Evolutionary conservation across 805 yeast genomes (phyloP), one percentile per base, ranked within the genome.

Genomic region (Candida krabiensis): DNA sequence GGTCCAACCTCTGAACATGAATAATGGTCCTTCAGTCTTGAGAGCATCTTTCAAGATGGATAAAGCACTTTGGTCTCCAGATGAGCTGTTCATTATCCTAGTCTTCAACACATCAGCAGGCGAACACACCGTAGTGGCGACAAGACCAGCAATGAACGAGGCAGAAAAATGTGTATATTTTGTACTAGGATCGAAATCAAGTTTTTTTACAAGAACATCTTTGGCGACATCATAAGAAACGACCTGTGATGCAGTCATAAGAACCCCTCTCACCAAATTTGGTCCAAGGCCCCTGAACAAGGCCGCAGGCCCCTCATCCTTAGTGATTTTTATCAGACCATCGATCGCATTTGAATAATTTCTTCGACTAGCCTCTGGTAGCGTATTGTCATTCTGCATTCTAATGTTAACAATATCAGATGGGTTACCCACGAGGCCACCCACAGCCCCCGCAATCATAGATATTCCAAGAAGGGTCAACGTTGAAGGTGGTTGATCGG

Each of bases 31-130:
- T 61, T 87, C 96, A 9, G 53, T 64, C 45, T 70, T 72, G 14
- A 87, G 70, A 0, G 91, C 86, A 5, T 61, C 58, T 1, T 49
- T 47, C 43, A 86, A 59, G 30, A 84, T 78, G 2, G 58, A 43
- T 3, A 75, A 31, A 2, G 87, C 81, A 44, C 75, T 64, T 36
- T 67, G 67, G 43, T 70, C 67, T 2, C 66, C 32, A 2, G 67
- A 70, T 38, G 73, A 69, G 27, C 74, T 75, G 62, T 85, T 83
- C 96, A 87, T 87, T 41, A 87, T 84, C 55, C 95, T 70, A 2
- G 96, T 88, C 61, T 88, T 88, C 33, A 87, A 80, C 3, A 87
- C 96, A 61, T 87, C 96, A 8, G 90, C 96, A 1, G 96, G 96
- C 2, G 95, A 86, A 59, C 96, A 88, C 14, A 87, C 84, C 0